Base-by-base conservation (phyloP, 371 early-diverging fungal species). In the Syncephalastrum contaminatum region DNA sequence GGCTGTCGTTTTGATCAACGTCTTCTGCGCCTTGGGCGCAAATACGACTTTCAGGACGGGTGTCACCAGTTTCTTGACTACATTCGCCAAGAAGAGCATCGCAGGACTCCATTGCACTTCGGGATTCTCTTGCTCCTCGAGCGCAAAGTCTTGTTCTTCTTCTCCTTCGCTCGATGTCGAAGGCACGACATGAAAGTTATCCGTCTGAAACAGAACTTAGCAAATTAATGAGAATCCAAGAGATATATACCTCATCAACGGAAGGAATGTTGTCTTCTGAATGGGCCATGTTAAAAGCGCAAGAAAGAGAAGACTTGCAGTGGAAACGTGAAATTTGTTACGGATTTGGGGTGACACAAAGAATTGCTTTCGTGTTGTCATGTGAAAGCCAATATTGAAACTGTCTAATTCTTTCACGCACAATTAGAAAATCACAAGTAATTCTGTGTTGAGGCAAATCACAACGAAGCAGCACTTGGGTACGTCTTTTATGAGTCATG, bases 21-120 rank as follows among this genome's bases (percentile, higher is more conserved):
- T 70, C 18, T 69, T 51, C 43, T 73, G 72, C 4, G 75, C 64
- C 46, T 58, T 51, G 1, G 75, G 74, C 4, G 68, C 68, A 66
- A 72, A 71, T 4, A 71, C 24, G 4, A 76, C 43, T 24, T 66
- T 63, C 30, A 64, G 41, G 1, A 64, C 21, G 2, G 65, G 65
- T 20, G 53, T 47, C 19, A 42, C 46, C 40, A 64, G 12, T 27
- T 18, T 55, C 40, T 59, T 64, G 46, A 60, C 20, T 14, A 24
- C 16, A 14, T 21, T 16, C 8, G 25, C 56, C 15, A 64, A 6
- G 27, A 53, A 25, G 27, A 56, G 18, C 16, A 56, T 22, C 7
- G 53, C 60, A 30, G 65, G 65, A 50, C 51, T 53, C 64, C 63
- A 63, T 22, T 30, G 36, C 36, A 30, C 36, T 10, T 30, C 36